Evolutionary conservation across 805 yeast species (phyloP).

Genomic region (Pichia sporocuriosa): DNA sequence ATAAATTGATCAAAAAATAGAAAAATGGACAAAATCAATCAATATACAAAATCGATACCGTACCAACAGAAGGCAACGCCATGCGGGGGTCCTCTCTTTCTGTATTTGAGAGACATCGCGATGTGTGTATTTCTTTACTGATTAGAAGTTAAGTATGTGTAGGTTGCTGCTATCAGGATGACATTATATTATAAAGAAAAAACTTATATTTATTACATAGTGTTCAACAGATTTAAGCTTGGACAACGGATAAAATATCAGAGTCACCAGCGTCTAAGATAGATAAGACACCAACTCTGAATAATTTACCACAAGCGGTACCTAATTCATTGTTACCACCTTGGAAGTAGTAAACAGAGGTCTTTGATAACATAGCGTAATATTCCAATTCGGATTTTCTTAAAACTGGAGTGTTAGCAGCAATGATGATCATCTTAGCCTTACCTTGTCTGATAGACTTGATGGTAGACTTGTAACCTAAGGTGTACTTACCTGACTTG

Average conservation of each 20-base stretch:
- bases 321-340: constrained; percentile 99
- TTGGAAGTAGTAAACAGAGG: constrained; percentile 96
- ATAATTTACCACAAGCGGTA: constrained; percentile 99
- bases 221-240: constrained; percentile 11
- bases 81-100: too few relatives aligned
- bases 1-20: not conserved
- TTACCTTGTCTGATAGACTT: constrained; percentile 98
- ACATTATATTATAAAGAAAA: not conserved
- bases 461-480: constrained; percentile 98
- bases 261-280: constrained; percentile 99
- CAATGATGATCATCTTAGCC: constrained; percentile 96
- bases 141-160: too few relatives aligned
- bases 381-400: constrained; percentile 99
- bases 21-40: not conserved
- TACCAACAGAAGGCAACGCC: too few relatives aligned
- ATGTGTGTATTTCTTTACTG: too few relatives aligned
- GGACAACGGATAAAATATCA: constrained; percentile 79
- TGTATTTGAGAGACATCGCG: too few relatives aligned
- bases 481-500: constrained; percentile 99
- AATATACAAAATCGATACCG: not conserved
- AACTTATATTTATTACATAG: too few relatives aligned
- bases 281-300: constrained; percentile 98
- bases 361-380: constrained; percentile 99
- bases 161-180: too few relatives aligned
- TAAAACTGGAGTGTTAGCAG: constrained; percentile 99